These are phyloP conservation scores for Voacanga thouarsii DNA, from an alignment of 257 asterid species.

Conservation along the genomic window DNA sequence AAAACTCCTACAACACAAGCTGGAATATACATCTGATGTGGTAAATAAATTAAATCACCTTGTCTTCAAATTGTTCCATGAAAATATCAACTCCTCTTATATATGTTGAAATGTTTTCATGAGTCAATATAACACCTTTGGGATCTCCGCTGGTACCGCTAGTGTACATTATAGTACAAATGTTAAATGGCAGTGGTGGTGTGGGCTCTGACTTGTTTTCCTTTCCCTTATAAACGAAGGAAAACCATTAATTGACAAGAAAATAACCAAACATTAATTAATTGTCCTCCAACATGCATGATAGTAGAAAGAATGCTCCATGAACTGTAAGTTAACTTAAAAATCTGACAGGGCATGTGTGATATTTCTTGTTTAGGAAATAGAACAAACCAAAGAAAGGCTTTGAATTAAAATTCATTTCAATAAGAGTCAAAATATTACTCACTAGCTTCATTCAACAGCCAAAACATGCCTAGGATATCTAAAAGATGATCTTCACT, in stretches of 20 bases:
- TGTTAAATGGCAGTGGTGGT: conserved; percentile 62
- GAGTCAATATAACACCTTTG: conserved; percentile 91
- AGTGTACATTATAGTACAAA: conserved; percentile 91
- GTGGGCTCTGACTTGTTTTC: conserved; percentile 45
- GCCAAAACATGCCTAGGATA: neutral
- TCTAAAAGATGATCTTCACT: neutral
- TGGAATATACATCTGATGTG: neutral
- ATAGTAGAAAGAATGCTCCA: neutral
- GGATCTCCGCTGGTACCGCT: conserved; percentile 98
- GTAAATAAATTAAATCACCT: conserved; percentile 35
- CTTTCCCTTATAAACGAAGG: conserved; percentile 50
- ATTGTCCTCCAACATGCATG: neutral
- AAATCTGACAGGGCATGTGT: neutral
- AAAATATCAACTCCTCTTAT: conserved; percentile 74
- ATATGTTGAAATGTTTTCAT: conserved; percentile 61
- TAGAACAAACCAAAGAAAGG: neutral
- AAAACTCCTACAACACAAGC: neutral
- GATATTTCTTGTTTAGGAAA: neutral
- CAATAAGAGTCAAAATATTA: neutral
- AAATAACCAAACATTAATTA: neutral
- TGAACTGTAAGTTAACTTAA: neutral
- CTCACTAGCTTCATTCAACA: neutral
- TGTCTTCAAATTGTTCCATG: conserved; percentile 92
- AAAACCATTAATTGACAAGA: neutral
- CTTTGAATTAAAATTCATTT: neutral